Evolutionary conservation across 257 asterid species (phyloP).

Genomic region (Thymus mandschuricus): DNA sequence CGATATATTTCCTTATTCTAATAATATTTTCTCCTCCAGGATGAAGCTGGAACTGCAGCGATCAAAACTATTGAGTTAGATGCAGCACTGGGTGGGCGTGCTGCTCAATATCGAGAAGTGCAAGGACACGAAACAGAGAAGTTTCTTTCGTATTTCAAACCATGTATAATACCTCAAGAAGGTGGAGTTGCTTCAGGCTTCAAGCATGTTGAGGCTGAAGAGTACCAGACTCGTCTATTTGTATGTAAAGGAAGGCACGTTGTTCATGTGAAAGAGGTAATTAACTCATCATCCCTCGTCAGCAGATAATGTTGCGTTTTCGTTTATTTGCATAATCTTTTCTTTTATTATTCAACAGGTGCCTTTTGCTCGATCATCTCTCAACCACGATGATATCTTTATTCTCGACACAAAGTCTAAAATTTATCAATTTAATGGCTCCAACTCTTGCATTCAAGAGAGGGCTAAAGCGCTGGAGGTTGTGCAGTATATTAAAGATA

Average conservation of each 20-base stretch:
- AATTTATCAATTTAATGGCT: slow-evolving; percentile 94
- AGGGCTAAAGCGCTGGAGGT: slow-evolving; percentile 99
- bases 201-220: slow-evolving; percentile 78
- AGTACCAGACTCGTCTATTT: slow-evolving; percentile 73
- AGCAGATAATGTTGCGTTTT: slow-evolving; percentile 19
- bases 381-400: slow-evolving; percentile 95
- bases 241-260: slow-evolving; percentile 97
- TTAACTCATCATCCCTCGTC: slow-evolving; percentile 34
- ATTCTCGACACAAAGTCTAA: slow-evolving; percentile 91
- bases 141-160: slow-evolving; percentile 97
- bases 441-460: slow-evolving; percentile 98
- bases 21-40: slow-evolving; percentile 50
- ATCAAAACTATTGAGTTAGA: slow-evolving; percentile 87
- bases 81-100: slow-evolving; percentile 97
- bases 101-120: slow-evolving; percentile 95
- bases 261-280: slow-evolving; percentile 92
- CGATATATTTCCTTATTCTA: slow-evolving; percentile 22
- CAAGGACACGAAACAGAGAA: slow-evolving; percentile 98
- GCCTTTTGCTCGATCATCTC: slow-evolving; percentile 90
- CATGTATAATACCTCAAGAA: slow-evolving; percentile 95
- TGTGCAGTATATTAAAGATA: slow-evolving; percentile 94
- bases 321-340: slow-evolving; percentile 23
- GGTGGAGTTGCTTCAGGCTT: slow-evolving; percentile 97
- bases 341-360: slow-evolving; percentile 58
- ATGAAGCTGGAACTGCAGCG: slow-evolving; percentile 94